These are phyloP conservation scores for Salix exigua DNA, from an alignment of 345 rosid genomes.

Conservation along the genomic window DNA sequence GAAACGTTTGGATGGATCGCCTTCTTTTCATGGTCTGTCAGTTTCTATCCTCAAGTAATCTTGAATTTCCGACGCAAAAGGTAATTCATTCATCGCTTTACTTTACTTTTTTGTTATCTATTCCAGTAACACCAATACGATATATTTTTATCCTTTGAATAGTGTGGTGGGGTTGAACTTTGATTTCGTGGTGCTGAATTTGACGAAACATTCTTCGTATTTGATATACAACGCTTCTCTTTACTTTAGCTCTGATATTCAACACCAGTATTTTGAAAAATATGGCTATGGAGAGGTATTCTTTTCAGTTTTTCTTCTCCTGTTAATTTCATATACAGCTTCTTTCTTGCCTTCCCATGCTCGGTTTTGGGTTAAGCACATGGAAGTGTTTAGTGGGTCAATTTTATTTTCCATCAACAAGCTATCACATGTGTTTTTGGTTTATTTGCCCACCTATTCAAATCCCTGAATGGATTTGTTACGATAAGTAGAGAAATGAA, in stretches of 20 bases:
- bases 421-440: too few relatives aligned
- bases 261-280: constrained; percentile 68
- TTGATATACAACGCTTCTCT: constrained; percentile 82
- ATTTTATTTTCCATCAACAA: not conserved
- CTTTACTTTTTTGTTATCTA: not conserved
- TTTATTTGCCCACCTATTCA: too few relatives aligned
- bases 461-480: too few relatives aligned
- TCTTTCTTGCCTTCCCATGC: not conserved
- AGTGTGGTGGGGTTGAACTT: constrained; percentile 94
- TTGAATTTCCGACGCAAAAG: constrained; percentile 73
- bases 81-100: constrained; percentile 16
- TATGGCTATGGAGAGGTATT: constrained; percentile 55
- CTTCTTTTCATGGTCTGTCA: constrained; percentile 71
- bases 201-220: constrained; percentile 92
- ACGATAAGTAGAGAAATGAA: too few relatives aligned
- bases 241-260: constrained; percentile 74
- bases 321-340: too few relatives aligned
- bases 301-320: not conserved
- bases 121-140: not conserved
- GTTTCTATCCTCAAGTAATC: constrained; percentile 86
- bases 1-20: constrained; percentile 74
- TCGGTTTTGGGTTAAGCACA: too few relatives aligned
- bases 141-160: not conserved
- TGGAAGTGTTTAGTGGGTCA: not conserved
- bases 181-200: constrained; percentile 80